Evolutionary conservation across 2,329 filamentous ascomycete species (phyloP), one percentile per base, ranked within the genome.

Genomic region (Epichloe gansuensis): DNA sequence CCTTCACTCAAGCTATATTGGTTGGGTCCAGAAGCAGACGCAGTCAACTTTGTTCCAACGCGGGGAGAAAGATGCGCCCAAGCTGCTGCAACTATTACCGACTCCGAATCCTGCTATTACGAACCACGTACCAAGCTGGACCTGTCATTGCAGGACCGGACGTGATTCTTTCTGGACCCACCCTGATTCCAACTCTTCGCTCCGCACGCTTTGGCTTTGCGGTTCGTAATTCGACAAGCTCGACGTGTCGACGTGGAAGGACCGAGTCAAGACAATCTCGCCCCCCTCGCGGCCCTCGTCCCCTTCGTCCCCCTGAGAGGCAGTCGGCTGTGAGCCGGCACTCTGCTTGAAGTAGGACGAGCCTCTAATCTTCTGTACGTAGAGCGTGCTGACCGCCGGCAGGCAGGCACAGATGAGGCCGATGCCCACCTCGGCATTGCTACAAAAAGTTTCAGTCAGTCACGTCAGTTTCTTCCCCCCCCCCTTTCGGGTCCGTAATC

Each of bases 341-440:
- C 49, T 57, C 12, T 63, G 56, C 43, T 57, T n/a, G 4, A 57
- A 58, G 39, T 61, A 64, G 0, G 59, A 54, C 13, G 61, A 60
- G 4, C 57, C 57, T 17, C 51, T 57, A 47, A 25, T 53, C 35
- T 49, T 51, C 23, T 53, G 52, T 3, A 55, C 50, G 47, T 55
- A 57, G 17, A 63, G 52, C 2, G 57, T 56, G 36, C 59, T 64
- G 17, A 60, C 49, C n/a, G 62, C 59, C 0, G 62, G 64, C 1
- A 66, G 54, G 41, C 64, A 66, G 2, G 63, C 57, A 50, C 62
- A 66, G 21, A 66, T 64, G 15, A 66, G 57, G 3, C 63, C 64
- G 21, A 66, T 61, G 23, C 61, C 63, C 0, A 58, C 57, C 47
- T 66, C 64, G 23, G 64, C 64, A 36, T 65, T 66, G 5, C 60